phyloP scores from a whole-genome alignment of 345 rosid species.

The Gynandropsis gynandra region DNA sequence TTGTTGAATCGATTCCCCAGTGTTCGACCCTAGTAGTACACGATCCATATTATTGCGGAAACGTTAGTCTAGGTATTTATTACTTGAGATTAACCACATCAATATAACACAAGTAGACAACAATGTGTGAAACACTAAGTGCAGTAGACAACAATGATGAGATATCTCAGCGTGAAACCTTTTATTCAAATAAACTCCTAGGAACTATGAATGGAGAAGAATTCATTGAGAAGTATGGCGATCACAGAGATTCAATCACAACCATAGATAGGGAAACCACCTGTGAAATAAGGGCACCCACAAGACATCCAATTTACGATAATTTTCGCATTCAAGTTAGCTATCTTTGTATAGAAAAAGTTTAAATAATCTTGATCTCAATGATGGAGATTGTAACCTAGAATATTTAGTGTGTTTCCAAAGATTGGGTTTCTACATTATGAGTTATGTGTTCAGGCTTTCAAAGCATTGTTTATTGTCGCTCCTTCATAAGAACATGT shows the following conservation, averaged over 20 bases:
- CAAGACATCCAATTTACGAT: slow-evolving; percentile 77
- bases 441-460: slow-evolving; percentile 42
- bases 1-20: no score
- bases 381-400: no score
- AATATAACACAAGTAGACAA: no score
- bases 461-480: slow-evolving; percentile 75
- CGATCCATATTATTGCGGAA: no score
- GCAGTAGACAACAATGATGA: no score
- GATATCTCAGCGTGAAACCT: slow-evolving; percentile 48
- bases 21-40: no score
- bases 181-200: slow-evolving; percentile 58
- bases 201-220: slow-evolving; percentile 51
- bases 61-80: no score
- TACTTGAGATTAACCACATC: no score
- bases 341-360: neutral
- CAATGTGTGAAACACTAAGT: no score
- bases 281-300: slow-evolving; percentile 60
- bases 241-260: slow-evolving; percentile 81
- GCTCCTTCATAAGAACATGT: slow-evolving; percentile 73
- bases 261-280: slow-evolving; percentile 45
- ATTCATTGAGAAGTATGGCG: slow-evolving; percentile 47
- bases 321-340: slow-evolving; percentile 74
- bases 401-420: no score
- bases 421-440: neutral
- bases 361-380: no score